Conservation (phyloP, 176 grass and related monocot genomes). For the Oropetium thomaeum region DNA sequence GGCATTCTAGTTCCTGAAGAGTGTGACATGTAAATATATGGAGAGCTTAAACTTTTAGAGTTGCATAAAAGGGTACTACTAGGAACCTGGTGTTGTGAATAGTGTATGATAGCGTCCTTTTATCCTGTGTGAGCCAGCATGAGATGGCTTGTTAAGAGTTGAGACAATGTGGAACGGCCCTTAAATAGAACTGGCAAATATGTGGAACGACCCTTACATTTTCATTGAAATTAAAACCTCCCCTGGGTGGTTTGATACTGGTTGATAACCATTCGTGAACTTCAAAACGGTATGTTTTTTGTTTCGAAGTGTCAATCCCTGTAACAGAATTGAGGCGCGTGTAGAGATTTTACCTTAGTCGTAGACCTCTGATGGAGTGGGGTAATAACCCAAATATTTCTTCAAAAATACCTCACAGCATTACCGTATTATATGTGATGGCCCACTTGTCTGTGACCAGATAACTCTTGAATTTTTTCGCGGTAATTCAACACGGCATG, state of each 20-base stretch:
- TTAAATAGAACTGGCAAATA: not conserved
- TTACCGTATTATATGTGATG: too few relatives aligned
- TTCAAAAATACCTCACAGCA: too few relatives aligned
- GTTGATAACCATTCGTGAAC: not conserved
- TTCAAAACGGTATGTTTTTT: not conserved
- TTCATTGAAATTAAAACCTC: not conserved
- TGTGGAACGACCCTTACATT: not conserved
- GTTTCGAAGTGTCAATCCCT: not conserved
- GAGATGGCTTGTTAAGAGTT: not conserved
- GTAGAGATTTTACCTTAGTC: too few relatives aligned
- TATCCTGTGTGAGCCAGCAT: not conserved
- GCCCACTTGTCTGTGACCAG: not conserved
- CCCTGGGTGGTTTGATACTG: not conserved
- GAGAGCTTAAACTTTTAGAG: not conserved
- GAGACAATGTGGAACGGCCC: too few relatives aligned
- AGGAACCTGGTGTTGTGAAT: not conserved
- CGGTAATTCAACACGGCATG: conserved; percentile 27
- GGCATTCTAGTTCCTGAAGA: not conserved
- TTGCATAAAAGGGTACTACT: not conserved
- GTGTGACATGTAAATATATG: conserved; percentile 1
- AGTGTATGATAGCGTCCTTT: not conserved
- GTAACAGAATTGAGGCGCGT: not conserved
- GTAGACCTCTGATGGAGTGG: too few relatives aligned
- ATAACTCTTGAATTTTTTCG: not conserved
- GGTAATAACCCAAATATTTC: too few relatives aligned